Conservation (phyloP, 2,329 filamentous ascomycete genomes). For the Rasamsonia emersonii region DNA sequence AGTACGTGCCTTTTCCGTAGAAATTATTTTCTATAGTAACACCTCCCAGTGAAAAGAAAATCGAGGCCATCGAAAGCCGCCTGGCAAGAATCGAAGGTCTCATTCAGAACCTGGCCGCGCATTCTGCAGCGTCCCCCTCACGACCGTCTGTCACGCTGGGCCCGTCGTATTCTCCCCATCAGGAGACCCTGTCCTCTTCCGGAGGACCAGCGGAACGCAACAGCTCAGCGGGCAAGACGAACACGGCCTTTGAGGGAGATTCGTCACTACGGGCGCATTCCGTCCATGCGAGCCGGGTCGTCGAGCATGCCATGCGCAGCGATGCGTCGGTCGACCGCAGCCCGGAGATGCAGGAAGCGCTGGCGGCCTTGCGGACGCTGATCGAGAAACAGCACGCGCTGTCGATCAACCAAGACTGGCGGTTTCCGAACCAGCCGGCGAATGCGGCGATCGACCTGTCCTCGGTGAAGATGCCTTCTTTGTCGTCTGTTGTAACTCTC, state of each 20-base stretch:
- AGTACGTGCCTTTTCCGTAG: conserved; percentile 22
- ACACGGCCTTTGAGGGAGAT: conserved; percentile 39
- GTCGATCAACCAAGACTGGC: conserved; percentile 16
- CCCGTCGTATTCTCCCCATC: conserved; percentile 9
- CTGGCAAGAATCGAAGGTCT: conserved; percentile 41
- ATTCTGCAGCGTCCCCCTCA: too few relatives aligned
- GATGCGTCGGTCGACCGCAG: conserved; percentile 26
- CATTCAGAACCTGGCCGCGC: conserved; percentile 26
- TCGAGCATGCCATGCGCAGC: conserved; percentile 31
- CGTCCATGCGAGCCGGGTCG: conserved; percentile 37
- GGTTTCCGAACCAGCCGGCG: conserved; percentile 18
- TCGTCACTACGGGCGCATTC: conserved; percentile 43
- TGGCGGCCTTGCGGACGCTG: conserved; percentile 30
- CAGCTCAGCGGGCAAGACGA: too few relatives aligned
- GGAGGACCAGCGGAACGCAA: conserved; percentile 10
- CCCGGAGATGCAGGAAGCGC: conserved; percentile 30
- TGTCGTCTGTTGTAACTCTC: conserved; percentile 23
- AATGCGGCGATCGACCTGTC: conserved; percentile 20
- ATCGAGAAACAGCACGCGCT: conserved; percentile 28
- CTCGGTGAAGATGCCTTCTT: conserved; percentile 28
- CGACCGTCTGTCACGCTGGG: neutral
- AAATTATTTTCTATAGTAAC: neutral
- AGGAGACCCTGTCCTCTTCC: conserved; percentile 21
- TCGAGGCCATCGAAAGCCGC: conserved; percentile 44
- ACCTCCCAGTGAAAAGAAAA: conserved; percentile 41